phyloP scores from a whole-genome alignment of 2,329 filamentous ascomycete species.

The Alternaria novae-zelandiae region DNA sequence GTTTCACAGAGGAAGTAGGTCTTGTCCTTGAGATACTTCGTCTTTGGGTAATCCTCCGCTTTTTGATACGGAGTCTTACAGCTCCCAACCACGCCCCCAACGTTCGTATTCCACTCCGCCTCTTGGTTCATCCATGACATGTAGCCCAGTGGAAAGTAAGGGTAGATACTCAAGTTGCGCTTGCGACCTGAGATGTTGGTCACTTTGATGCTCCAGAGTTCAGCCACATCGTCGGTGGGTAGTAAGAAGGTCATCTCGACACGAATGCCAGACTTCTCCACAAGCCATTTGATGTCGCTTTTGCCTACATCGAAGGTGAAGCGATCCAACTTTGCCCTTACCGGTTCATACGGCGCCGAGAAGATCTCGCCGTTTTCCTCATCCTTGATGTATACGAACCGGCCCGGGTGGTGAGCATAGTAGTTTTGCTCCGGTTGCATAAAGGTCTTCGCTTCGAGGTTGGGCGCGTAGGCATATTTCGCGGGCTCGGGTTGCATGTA shows the following conservation, averaged over 20 bases:
- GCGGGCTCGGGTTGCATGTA: constrained; percentile 68
- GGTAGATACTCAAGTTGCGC: constrained; percentile 60
- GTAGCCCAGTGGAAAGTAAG: constrained; percentile 65
- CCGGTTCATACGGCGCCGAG: constrained; percentile 64
- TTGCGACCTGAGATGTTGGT: constrained; percentile 56
- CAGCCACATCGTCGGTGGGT: constrained; percentile 61
- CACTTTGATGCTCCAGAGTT: constrained; percentile 63
- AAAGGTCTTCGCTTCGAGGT: constrained; percentile 64
- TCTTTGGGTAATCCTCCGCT: constrained; percentile 63
- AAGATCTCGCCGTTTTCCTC: constrained; percentile 59
- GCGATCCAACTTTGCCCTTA: constrained; percentile 55
- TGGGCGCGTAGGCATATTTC: constrained; percentile 66
- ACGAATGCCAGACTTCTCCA: constrained; percentile 58
- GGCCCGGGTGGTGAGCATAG: constrained; percentile 64
- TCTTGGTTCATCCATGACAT: constrained; percentile 70
- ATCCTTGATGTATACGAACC: constrained; percentile 66
- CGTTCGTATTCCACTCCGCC: constrained; percentile 58
- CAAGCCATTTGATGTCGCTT: constrained; percentile 62
- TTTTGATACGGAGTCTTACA: constrained; percentile 65
- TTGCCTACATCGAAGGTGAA: constrained; percentile 64
- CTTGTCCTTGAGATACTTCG: constrained; percentile 64
- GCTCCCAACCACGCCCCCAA: constrained; percentile 59
- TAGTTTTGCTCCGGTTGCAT: constrained; percentile 68
- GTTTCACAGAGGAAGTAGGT: constrained; percentile 64
- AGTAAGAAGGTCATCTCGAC: constrained; percentile 61